Conservation (phyloP, 805 yeast species). For the Hanseniaspora lachancei region DNA sequence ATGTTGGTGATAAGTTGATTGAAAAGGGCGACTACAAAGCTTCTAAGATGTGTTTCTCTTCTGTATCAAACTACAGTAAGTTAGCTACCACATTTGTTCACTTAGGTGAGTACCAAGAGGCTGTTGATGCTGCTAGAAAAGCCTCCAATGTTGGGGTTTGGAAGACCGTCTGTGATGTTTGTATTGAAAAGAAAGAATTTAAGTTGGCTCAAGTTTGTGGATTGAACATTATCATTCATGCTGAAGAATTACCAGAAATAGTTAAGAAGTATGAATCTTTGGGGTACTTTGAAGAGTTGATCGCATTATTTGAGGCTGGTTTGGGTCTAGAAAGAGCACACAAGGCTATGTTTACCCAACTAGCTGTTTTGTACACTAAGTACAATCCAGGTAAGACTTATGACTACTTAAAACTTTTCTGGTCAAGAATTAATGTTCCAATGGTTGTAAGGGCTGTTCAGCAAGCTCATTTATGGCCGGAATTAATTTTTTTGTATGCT, state of each 20-base stretch:
- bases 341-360: conserved; percentile 98
- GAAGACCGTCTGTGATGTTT: conserved; percentile 95
- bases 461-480: conserved; percentile 90
- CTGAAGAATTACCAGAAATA: conserved; percentile 87
- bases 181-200: conserved; percentile 89
- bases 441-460: conserved; percentile 91
- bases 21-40: conserved; percentile 76
- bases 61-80: conserved; percentile 86
- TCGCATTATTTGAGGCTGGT: conserved; percentile 88
- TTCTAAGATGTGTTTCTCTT: conserved; percentile 75
- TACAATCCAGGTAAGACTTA: conserved; percentile 79
- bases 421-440: conserved; percentile 97
- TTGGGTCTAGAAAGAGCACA: conserved; percentile 95
- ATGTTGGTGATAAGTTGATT: conserved; percentile 82
- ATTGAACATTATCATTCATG: conserved; percentile 88
- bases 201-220: conserved; percentile 98
- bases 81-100: conserved; percentile 93
- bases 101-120: conserved; percentile 83
- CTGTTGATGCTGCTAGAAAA: conserved; percentile 97
- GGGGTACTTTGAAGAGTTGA: conserved; percentile 85
- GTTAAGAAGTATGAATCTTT: conserved; percentile 75
- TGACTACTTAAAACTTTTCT: conserved; percentile 93
- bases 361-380: conserved; percentile 80
- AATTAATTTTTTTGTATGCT: conserved; percentile 86
- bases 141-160: conserved; percentile 88